Percentiles rank a stretch among this genome's conserved stretches.
Conservation (phyloP, 768 basidiomycete genomes). For the Chalciporus chontae region DNA sequence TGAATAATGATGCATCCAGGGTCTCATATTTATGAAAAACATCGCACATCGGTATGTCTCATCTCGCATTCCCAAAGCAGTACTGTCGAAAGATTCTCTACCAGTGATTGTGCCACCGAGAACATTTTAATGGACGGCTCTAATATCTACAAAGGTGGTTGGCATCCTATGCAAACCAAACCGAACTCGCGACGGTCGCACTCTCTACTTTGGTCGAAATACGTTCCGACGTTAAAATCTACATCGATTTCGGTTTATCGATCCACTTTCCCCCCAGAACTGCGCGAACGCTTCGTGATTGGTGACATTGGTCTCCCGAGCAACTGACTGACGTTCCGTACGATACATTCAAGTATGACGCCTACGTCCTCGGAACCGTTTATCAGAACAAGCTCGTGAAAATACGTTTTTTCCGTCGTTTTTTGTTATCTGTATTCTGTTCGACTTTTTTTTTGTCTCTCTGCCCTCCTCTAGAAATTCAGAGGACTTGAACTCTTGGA, state of each 20-base stretch:
- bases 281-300: background rate
- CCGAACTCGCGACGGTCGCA: conserved; percentile 9
- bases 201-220: conserved; percentile 18
- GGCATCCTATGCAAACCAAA: conserved; percentile 16
- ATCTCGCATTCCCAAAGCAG: too few species aligned
- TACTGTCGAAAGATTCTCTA: too few species aligned
- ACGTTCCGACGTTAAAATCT: conserved; percentile 21
- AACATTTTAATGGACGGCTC: conserved; percentile 19
- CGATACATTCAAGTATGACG: conserved; percentile 26
- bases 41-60: background rate
- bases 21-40: background rate
- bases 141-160: conserved; percentile 20
- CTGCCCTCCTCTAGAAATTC: too few species aligned
- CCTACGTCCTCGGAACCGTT: conserved; percentile 22
- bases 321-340: conserved; percentile 16
- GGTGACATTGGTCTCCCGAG: conserved; percentile 14
- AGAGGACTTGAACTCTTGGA: too few species aligned
- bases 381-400: conserved; percentile 12
- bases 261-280: background rate
- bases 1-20: background rate
- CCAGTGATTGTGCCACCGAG: background rate
- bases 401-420: background rate
- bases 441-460: too few species aligned
- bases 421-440: too few species aligned
- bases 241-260: conserved; percentile 35